These are phyloP conservation scores for Fomitopsis serialis DNA, from an alignment of 768 basidiomycete genomes.

Conservation along the genomic window DNA sequence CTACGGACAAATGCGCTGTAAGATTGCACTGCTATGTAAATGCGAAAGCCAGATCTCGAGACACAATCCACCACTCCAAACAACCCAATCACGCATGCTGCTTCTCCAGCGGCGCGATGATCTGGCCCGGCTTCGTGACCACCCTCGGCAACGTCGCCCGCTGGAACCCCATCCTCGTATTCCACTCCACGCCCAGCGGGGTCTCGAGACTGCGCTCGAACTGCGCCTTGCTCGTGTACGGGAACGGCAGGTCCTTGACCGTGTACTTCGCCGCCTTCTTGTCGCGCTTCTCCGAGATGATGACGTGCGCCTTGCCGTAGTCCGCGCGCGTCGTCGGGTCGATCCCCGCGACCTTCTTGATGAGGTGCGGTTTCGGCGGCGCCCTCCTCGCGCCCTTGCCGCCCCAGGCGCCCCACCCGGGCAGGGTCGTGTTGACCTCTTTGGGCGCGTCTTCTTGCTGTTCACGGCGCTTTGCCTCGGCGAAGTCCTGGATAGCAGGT, in stretches of 20 bases:
- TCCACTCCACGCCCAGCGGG: slow-evolving; percentile 91
- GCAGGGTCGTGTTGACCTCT: slow-evolving; percentile 83
- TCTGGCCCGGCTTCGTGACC: slow-evolving; percentile 78
- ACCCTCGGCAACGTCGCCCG: slow-evolving; percentile 79
- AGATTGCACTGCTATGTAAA: too few relatives aligned
- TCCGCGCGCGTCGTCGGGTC: slow-evolving; percentile 78
- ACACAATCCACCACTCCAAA: background rate
- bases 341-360: slow-evolving; percentile 81
- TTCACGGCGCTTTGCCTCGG: slow-evolving; percentile 75
- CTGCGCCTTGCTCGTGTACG: slow-evolving; percentile 90
- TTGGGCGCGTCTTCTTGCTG: slow-evolving; percentile 83
- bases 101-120: slow-evolving; percentile 68
- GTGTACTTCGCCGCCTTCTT: slow-evolving; percentile 89
- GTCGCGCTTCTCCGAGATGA: slow-evolving; percentile 94
- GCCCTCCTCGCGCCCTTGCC: slow-evolving; percentile 64
- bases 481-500: slow-evolving; percentile 61
- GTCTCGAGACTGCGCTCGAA: slow-evolving; percentile 80
- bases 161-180: slow-evolving; percentile 82
- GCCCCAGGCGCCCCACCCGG: slow-evolving; percentile 97
- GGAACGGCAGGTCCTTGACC: slow-evolving; percentile 89
- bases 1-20: too few relatives aligned
- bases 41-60: background rate
- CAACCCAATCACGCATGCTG: background rate
- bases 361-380: slow-evolving; percentile 60
- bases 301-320: slow-evolving; percentile 79